Conservation (phyloP, 768 basidiomycete genomes). For the Mycena pura region DNA sequence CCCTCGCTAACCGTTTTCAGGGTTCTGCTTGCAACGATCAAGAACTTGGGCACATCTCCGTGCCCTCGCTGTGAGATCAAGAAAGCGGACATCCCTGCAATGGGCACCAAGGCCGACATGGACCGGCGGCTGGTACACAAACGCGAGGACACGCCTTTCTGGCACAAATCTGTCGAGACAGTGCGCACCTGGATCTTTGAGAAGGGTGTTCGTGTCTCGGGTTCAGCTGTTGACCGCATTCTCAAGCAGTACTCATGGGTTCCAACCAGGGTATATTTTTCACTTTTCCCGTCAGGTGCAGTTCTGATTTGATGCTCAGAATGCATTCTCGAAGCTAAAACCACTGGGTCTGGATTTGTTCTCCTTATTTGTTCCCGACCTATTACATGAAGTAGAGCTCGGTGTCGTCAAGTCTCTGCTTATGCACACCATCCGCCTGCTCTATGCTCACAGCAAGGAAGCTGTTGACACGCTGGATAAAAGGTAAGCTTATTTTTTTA, state of each 20-base stretch:
- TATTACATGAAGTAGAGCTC: constrained; percentile 41
- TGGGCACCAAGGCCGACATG: constrained; percentile 36
- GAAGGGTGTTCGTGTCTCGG: constrained; percentile 3
- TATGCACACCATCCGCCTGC: constrained; percentile 35
- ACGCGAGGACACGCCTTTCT: constrained; percentile 17
- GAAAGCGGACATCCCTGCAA: constrained; percentile 24
- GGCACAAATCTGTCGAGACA: not conserved
- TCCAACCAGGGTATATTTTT: constrained; percentile 27
- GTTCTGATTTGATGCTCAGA: constrained; percentile 14
- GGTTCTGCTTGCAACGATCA: constrained; percentile 31
- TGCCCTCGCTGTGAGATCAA: constrained; percentile 38
- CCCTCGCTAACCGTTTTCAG: constrained; percentile 22
- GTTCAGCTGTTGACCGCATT: constrained; percentile 8
- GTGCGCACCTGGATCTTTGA: constrained; percentile 25
- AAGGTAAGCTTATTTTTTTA: constrained; percentile 16
- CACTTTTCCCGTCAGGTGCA: not conserved
- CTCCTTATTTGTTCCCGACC: constrained; percentile 30
- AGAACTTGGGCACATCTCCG: constrained; percentile 30
- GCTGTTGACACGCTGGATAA: constrained; percentile 22
- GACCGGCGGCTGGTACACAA: constrained; percentile 3
- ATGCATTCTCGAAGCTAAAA: constrained; percentile 27
- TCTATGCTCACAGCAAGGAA: constrained; percentile 17
- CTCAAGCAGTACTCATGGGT: constrained; percentile 28
- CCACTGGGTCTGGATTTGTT: constrained; percentile 25
- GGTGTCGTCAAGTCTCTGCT: no score